Evolutionary conservation across 2,329 filamentous ascomycete genomes (phyloP).

Genomic region (Diaporthe citri): DNA sequence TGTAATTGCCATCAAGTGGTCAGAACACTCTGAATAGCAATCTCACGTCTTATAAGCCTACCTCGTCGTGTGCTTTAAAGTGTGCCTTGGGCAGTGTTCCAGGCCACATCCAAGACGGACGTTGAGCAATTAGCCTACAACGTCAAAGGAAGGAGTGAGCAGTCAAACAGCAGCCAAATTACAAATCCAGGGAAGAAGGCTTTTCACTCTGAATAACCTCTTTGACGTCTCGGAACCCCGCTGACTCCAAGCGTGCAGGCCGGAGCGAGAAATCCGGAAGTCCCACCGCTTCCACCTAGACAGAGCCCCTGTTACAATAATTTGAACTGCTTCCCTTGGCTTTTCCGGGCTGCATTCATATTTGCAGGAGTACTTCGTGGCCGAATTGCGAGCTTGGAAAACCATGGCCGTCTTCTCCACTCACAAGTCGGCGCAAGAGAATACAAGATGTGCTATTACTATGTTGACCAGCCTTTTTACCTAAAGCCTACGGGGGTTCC

Average conservation of each 20-base stretch:
- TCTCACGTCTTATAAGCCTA: background rate
- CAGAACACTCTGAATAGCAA: background rate
- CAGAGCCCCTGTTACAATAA: background rate
- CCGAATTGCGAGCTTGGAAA: background rate
- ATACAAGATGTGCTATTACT: background rate
- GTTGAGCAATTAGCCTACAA: background rate
- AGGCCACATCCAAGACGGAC: background rate
- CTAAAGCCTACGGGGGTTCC: background rate
- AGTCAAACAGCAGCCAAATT: background rate
- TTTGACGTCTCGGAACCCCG: background rate
- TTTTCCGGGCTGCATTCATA: background rate
- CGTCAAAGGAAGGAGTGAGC: background rate
- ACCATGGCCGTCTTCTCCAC: too few relatives aligned
- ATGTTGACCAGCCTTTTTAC: background rate
- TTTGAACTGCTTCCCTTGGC: background rate
- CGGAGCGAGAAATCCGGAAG: background rate
- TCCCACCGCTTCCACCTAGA: background rate
- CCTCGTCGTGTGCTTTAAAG: background rate
- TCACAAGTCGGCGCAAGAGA: background rate
- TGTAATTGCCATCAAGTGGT: background rate
- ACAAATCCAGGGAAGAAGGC: too few relatives aligned
- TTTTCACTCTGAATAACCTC: background rate
- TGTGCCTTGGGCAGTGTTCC: background rate
- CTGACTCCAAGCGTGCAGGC: background rate
- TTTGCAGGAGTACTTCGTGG: background rate